Evolutionary conservation across 2,329 filamentous ascomycete genomes (phyloP), one percentile per base, ranked within the genome.

Genomic region (Diplodia sapinea): DNA sequence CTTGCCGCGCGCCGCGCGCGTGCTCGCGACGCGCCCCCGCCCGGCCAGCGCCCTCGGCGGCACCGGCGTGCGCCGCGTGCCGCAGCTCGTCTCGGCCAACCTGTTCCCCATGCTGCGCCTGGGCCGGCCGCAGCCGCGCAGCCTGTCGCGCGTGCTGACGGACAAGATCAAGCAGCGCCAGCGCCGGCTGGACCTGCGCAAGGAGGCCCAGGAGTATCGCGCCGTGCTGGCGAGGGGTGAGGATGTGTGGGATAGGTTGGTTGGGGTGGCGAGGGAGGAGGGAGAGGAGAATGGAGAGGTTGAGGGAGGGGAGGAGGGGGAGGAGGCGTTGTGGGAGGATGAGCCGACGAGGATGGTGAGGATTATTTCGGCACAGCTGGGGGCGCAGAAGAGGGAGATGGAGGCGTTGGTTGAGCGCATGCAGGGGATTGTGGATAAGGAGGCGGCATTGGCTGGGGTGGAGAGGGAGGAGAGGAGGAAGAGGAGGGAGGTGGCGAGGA

Each of bases 51-150:
- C 78, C 13, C 72, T 79, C 2, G 75, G 81, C 26, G 80, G 91
- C 1, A 78, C 78, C 15, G 85, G 84, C 11, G 78, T 78, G 7
- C 84, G 89, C 26, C 82, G 85, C 55, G 82, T 92, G 2, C 91
- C 91, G 0, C 79, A 79, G 1, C 74, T 92, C 1, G 79, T 85
- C 38, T 83, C 85, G 4, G 82, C 88, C 2, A 81, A 83, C 50
- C 83, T 82, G 31, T 77, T 88, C 29, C 86, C 90, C 0, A 90
- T 93, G 73, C 76, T 94, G 33, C 87, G 91, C 43, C 78, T 89
- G 54, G 83, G 81, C 70, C 91, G 90, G 75, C 88, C 88, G 4
- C 89, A 93, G 75, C 85, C 89, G 2, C 74, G 75, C 0, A 77
- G 78, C n/a, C 77, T 94, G 23, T 85, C 83, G n/a, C 79, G 84